These are phyloP conservation scores for Megacollybia platyphylla DNA, from an alignment of 1,284 basidiomycete genomes.

Conservation along the genomic window DNA sequence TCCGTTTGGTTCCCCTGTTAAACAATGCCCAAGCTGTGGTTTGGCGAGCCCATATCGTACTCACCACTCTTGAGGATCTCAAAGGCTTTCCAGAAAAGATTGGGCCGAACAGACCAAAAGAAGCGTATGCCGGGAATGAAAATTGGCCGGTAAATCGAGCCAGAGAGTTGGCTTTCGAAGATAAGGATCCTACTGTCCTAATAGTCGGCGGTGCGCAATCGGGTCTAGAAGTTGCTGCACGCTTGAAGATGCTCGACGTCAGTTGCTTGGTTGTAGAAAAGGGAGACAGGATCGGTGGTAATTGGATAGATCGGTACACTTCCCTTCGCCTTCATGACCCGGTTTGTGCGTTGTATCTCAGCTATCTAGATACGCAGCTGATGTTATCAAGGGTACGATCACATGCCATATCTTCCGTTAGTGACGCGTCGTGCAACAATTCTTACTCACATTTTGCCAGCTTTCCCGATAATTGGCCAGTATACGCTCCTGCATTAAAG, in stretches of 20 bases:
- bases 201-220: constrained; percentile 58
- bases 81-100: constrained; percentile 36
- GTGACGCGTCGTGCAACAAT: background rate
- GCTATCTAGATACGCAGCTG: background rate
- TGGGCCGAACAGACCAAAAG: constrained; percentile 19
- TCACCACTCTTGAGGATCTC: constrained; percentile 47
- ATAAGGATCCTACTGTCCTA: constrained; percentile 30
- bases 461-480: background rate
- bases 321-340: constrained; percentile 43
- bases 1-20: constrained; percentile 35
- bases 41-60: constrained; percentile 50
- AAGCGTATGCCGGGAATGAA: constrained; percentile 18
- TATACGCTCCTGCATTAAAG: background rate
- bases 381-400: constrained; percentile 31
- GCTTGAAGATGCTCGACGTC: constrained; percentile 39
- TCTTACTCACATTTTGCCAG: background rate
- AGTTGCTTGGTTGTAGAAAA: constrained; percentile 37
- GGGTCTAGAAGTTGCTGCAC: constrained; percentile 45
- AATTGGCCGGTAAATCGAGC: constrained; percentile 20
- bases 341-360: constrained; percentile 26
- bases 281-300: constrained; percentile 34
- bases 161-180: constrained; percentile 23
- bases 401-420: constrained; percentile 43
- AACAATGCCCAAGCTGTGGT: constrained; percentile 15
- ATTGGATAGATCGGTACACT: constrained; percentile 40